Evolutionary conservation across 176 grass and related monocot species (phyloP).

Genomic region (Oryza glumipatula): DNA sequence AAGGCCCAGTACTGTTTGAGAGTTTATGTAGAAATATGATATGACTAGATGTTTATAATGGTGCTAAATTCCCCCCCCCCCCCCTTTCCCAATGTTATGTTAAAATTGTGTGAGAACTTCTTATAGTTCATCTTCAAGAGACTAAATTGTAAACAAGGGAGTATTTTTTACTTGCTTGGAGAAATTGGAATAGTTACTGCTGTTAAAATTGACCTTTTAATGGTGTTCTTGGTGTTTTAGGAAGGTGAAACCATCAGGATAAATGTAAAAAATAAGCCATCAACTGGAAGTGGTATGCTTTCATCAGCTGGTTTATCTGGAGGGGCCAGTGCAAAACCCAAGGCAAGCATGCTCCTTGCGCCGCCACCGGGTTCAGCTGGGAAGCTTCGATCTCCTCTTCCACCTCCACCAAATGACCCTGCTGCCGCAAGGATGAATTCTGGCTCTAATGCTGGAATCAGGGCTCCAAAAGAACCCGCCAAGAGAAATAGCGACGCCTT

Average conservation of each 20-base stretch:
- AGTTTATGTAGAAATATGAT: conserved; percentile 2
- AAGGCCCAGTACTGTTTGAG: neutral
- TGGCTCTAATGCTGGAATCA: conserved; percentile 47
- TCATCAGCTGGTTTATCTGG: conserved; percentile 71
- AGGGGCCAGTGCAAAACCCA: conserved; percentile 58
- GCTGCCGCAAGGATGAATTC: conserved; percentile 78
- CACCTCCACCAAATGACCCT: conserved; percentile 92
- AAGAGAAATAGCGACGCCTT: conserved; percentile 65
- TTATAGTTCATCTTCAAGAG: conserved; percentile 30
- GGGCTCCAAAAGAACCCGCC: conserved; percentile 48
- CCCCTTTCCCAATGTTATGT: neutral
- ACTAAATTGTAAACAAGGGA: neutral
- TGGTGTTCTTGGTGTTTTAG: conserved; percentile 45
- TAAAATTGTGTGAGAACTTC: conserved; percentile 21
- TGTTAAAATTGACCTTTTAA: conserved; percentile 36
- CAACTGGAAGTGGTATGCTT: conserved; percentile 82
- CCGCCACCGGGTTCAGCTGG: conserved; percentile 76
- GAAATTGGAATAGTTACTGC: neutral
- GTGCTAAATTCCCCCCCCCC: neutral
- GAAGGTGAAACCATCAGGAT: conserved; percentile 99
- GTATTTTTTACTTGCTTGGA: conserved; percentile 13
- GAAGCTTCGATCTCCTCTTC: conserved; percentile 85
- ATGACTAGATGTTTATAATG: neutral
- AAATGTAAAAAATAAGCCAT: conserved; percentile 92
- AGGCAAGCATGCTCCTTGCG: conserved; percentile 63